A percentile compares a stretch with the other conserved stretches of the same genome.
Conservation (phyloP, 208 protist species). For the Strigomonas culicis region DNA sequence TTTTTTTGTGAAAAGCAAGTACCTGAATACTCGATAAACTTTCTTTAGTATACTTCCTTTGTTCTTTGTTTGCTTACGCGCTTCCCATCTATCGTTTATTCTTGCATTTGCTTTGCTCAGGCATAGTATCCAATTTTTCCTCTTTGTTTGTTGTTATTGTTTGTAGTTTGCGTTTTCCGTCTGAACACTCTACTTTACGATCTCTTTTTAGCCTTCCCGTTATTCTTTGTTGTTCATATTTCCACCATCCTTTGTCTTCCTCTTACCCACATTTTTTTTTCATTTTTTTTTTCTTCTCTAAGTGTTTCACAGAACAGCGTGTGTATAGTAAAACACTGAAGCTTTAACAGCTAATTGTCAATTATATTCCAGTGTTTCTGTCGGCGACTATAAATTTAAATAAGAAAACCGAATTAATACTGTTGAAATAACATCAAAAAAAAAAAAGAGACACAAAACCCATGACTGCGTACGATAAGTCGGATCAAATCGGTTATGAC, state of each 20-base stretch:
- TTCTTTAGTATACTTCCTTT: not conserved
- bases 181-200: too few relatives aligned
- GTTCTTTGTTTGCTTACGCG: not conserved
- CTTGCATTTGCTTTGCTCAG: not conserved
- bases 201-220: too few relatives aligned
- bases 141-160: not conserved
- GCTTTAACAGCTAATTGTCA: not conserved
- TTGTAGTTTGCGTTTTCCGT: not conserved
- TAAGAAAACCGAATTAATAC: too few relatives aligned
- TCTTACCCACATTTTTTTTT: not conserved
- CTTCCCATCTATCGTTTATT: too few relatives aligned
- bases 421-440: constrained; percentile 4
- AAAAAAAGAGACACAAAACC: not conserved
- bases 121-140: constrained; percentile 5
- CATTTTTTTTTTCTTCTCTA: too few relatives aligned
- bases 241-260: constrained; percentile 11
- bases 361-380: too few relatives aligned
- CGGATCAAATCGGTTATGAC: constrained; percentile 79
- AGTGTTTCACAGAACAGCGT: too few relatives aligned
- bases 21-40: not conserved
- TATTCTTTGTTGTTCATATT: constrained; percentile 2
- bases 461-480: constrained; percentile 86
- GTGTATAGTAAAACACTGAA: not conserved
- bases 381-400: too few relatives aligned
- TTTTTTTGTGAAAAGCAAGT: not conserved